A percentile compares a stretch with the other conserved stretches of the same genome.
Evolutionary conservation across 192 early-diverging fungal species (phyloP).

Genomic region (Ambispora gerdemannii): DNA sequence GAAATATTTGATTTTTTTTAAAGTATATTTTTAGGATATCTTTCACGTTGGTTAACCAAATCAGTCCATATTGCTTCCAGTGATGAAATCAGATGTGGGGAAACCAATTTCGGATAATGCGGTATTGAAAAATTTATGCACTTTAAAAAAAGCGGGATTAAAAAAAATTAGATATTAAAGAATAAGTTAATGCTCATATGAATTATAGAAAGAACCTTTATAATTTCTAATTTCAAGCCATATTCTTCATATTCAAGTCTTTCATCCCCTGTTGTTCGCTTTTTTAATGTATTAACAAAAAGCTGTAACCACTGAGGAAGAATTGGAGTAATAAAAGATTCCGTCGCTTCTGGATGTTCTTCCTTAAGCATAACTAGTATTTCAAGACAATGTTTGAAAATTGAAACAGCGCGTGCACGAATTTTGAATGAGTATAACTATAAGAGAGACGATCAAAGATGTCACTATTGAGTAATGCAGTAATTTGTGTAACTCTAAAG

Average conservation of each 20-base stretch:
- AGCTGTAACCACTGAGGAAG: conserved; percentile 75
- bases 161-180: background rate
- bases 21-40: conserved; percentile 41
- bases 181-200: background rate
- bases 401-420: conserved; percentile 70
- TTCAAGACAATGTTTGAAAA: conserved; percentile 83
- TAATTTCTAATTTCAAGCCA: conserved; percentile 67
- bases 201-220: conserved; percentile 50
- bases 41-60: conserved; percentile 52
- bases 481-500: background rate
- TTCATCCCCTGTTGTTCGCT: conserved; percentile 42
- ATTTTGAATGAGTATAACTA: conserved; percentile 62
- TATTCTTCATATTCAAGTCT: conserved; percentile 56
- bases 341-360: conserved; percentile 67
- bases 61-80: conserved; percentile 72
- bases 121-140: conserved; percentile 58
- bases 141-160: conserved; percentile 31
- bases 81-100: conserved; percentile 45
- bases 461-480: no score
- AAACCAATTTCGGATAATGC: conserved; percentile 63
- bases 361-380: conserved; percentile 78
- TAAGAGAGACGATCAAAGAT: background rate
- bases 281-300: conserved; percentile 63
- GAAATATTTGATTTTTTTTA: background rate
- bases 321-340: conserved; percentile 64